A percentile compares a stretch with the other conserved stretches of the same genome.
Evolutionary conservation across 164 flowering plant genomes (phyloP).

Genomic region (Vitis amurensis): DNA sequence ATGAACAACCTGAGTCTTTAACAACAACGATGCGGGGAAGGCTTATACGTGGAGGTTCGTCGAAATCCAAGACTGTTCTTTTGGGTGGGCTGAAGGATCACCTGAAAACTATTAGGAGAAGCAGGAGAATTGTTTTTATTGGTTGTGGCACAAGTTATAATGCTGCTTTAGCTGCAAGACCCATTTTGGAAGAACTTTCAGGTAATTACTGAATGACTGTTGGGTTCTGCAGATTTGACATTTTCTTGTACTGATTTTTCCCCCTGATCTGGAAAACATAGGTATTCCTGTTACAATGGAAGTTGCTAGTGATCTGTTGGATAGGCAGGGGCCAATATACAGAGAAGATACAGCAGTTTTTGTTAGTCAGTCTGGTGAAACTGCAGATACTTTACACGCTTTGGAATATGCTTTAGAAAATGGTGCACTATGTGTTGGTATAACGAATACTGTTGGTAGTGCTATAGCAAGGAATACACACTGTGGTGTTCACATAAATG

Average conservation of each 20-base stretch:
- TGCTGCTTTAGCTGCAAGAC: conserved; percentile 95
- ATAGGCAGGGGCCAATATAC: conserved; percentile 92
- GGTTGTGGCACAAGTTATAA: conserved; percentile 99
- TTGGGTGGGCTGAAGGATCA: conserved; percentile 96
- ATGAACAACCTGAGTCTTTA: conserved; percentile 94
- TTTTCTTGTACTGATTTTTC: not conserved
- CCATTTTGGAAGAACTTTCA: conserved; percentile 85
- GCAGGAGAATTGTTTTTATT: conserved; percentile 87
- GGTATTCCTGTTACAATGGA: conserved; percentile 97
- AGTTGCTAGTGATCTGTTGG: conserved; percentile 92
- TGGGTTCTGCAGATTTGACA: not conserved
- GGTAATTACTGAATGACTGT: conserved; percentile 28
- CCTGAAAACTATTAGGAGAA: conserved; percentile 88
- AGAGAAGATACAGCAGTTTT: conserved; percentile 97
- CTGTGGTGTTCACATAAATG: conserved; percentile 97
- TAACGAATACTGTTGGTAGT: conserved; percentile 97
- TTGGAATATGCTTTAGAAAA: conserved; percentile 85
- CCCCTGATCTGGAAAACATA: conserved; percentile 13
- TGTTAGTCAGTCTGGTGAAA: conserved; percentile 99
- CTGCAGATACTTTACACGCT: conserved; percentile 91
- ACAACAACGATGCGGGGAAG: conserved; percentile 97
- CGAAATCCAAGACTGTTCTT: conserved; percentile 78
- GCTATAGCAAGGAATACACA: conserved; percentile 91
- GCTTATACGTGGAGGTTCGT: conserved; percentile 81
- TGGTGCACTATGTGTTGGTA: conserved; percentile 97